Evolutionary conservation across 306 rosid species (phyloP).

Genomic region (Quercus wislizeni): DNA sequence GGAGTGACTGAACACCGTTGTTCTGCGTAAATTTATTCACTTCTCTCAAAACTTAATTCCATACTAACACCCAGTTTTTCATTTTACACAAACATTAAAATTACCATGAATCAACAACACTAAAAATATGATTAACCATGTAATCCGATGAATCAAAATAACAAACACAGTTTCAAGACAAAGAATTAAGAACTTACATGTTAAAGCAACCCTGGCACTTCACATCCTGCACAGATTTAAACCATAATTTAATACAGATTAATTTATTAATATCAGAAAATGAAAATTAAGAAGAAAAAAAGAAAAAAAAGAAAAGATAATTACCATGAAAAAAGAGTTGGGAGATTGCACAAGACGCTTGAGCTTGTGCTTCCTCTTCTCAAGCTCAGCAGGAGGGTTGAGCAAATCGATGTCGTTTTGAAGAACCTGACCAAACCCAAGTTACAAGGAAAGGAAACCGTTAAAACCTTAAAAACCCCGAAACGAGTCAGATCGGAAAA

Average conservation of each 20-base stretch:
- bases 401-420: constrained; percentile 60
- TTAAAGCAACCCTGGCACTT: constrained; percentile 61
- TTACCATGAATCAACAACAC: not conserved
- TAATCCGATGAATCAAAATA: not conserved
- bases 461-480: too few relatives aligned
- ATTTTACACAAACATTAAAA: not conserved
- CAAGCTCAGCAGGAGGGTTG: constrained; percentile 55
- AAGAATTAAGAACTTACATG: constrained; percentile 34
- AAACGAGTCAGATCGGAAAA: not conserved
- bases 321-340: constrained; percentile 60
- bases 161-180: too few relatives aligned
- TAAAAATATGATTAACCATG: too few relatives aligned
- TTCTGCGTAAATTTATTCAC: constrained; percentile 23
- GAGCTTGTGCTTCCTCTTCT: constrained; percentile 66
- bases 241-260: too few relatives aligned
- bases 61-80: not conserved
- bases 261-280: not conserved
- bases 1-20: constrained; percentile 49
- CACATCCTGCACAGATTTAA: constrained; percentile 28
- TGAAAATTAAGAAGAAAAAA: not conserved
- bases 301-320: not conserved
- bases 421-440: constrained; percentile 37
- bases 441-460: not conserved
- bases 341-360: constrained; percentile 65
- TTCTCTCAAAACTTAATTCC: not conserved